Evolutionary conservation across 1,139 yeast species (phyloP), one percentile per base, ranked within the genome.

Genomic region (Spathaspora sp.): DNA sequence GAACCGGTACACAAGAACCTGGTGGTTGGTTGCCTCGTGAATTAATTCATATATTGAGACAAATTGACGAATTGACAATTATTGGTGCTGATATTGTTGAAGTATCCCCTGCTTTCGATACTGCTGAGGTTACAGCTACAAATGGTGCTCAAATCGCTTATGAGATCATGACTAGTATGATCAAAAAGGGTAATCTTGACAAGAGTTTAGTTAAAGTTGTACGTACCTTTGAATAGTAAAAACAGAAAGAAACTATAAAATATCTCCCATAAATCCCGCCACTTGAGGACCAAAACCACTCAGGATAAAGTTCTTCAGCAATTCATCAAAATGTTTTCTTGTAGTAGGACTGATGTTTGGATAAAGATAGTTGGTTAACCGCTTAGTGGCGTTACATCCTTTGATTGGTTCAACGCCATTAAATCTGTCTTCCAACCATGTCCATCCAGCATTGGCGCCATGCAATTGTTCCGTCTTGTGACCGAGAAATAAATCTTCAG

Each of bases 11-110:
- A 3, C 88, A 84, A 51, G 95, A 86, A 63, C 84, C 86, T 4
- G 95, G 95, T 47, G 95, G 95, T 46, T 79, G 89, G 78, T 68
- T 85, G 43, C 85, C 91, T n/a, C 73, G 95, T 49, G 95, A 86
- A 60, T 72, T 86, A 48, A 74, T 86, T 46, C 73, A 81, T 49
- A 72, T 86, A 25, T 66, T 86, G 50, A 73, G 91, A 53, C 72
- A 72, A 8, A 63, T 86, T 38, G 86, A 83, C 18, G 65, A 65
- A 9, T 69, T 86, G 57, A 81, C 82, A 49, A 54, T 86, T 26
- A 89, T 86, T 33, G 95, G 93, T 38, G 91, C 86, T 5, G 95
- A 86, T 61, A 70, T 86, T 27, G 93, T 86, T 17, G 93, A 86
- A 61, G 93, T 86, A 6, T 72, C 86, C 20, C 93, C 95, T 2